Conservation (phyloP, 306 rosid genomes). For the Aeschynomene evenia region DNA sequence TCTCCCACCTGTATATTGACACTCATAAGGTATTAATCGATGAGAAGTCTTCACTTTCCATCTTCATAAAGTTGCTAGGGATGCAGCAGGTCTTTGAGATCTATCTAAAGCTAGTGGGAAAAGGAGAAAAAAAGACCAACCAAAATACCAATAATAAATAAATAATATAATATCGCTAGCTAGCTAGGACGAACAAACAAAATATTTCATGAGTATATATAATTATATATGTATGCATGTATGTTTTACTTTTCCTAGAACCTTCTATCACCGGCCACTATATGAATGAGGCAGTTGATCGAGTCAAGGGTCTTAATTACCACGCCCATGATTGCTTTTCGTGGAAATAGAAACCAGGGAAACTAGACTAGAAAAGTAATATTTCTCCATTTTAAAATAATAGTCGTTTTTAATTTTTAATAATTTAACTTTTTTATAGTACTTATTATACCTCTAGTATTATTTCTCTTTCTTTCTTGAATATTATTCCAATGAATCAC, state of each 20-base stretch:
- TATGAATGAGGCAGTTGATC: background rate
- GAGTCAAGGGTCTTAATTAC: constrained; percentile 17
- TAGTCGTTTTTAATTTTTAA: too few species aligned
- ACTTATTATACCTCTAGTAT: too few species aligned
- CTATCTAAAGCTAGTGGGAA: constrained; percentile 15
- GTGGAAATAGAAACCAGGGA: background rate
- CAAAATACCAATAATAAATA: background rate
- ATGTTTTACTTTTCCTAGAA: background rate
- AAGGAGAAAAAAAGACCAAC: background rate
- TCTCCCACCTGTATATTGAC: too few species aligned
- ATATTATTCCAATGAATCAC: too few species aligned
- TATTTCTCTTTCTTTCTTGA: too few species aligned
- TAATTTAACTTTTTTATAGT: too few species aligned
- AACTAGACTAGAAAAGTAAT: background rate
- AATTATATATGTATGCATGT: too few species aligned
- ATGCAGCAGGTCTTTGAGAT: background rate
- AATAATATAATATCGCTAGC: too few species aligned
- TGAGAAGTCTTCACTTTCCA: too few species aligned
- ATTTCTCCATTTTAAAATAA: too few species aligned
- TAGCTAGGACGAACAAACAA: background rate
- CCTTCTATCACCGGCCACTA: constrained; percentile 33
- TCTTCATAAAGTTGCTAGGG: too few species aligned
- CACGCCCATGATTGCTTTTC: background rate
- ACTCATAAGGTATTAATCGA: too few species aligned
- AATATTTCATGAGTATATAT: background rate